Base-by-base conservation (phyloP, 2,329 filamentous ascomycete genomes). In the Colletotrichum sp. region DNA sequence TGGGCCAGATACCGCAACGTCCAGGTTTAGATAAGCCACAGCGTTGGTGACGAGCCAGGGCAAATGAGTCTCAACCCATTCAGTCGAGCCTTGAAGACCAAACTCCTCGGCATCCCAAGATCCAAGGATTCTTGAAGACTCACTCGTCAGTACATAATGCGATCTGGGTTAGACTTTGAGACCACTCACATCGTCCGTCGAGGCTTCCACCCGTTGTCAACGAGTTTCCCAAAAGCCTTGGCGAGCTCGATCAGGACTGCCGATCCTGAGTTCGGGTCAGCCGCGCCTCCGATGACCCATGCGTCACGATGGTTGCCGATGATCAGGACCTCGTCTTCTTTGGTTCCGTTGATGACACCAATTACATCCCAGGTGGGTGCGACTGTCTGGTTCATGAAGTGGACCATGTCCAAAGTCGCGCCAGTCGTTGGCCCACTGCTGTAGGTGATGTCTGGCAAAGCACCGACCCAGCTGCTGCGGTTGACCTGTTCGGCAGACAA, bases 221-320 rank as follows among this genome's bases (percentile, higher is more conserved):
- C 79, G 0, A 90, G 83, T 28, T 85, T 85, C 5, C 87, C 86
- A 70, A 90, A 89, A 0, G 88, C 88, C 68, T 87, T 89, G 5
- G 87, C 84, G 6, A 90, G 80, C 71, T 90, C 89, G 32, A 89
- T 84, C 36, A 90, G 80, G 5, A 89, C 84, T 2, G 88, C 87
- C 4, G 85, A 87, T 2, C 89, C 89, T 12, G 86, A 88, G 59
- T 90, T 90, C 3, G 89, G 89, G 69, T 90, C 89, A 0, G 86
- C 87, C 2, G 89, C 89, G 5, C 89, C 89, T 7, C 89, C 89
- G 30, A 89, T 83, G 12, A 90, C 88, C 89, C 89, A 90, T 0
- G 89, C 89, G 80, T 90, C 89, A 13, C 89, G 85, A 75, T 90
- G 89, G 49, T 90, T 90, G 5, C 89, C 89, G 28, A 90, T 83